phyloP scores from a whole-genome alignment of 495 filamentous ascomycete species.

The Friedmanniomyces simplex region DNA sequence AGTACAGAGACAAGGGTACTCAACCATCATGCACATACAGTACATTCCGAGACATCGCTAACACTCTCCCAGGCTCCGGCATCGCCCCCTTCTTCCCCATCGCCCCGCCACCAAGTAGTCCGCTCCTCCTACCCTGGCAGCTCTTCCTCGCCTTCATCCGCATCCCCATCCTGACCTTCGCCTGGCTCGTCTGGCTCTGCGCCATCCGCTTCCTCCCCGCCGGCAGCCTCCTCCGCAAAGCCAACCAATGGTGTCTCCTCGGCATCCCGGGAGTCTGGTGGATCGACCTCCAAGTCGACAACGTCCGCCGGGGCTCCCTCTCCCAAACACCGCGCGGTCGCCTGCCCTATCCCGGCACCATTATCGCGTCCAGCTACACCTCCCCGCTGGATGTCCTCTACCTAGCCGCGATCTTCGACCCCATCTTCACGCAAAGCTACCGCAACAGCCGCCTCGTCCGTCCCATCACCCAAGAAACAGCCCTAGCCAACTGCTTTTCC shows the following conservation, averaged over 20 bases:
- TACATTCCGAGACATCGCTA: background rate
- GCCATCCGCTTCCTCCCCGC: conserved; percentile 79
- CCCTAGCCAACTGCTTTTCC: conserved; percentile 52
- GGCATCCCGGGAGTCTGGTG: conserved; percentile 89
- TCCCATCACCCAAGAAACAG: conserved; percentile 61
- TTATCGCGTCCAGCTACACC: conserved; percentile 85
- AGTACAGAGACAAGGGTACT: conserved; percentile 85
- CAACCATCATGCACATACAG: background rate
- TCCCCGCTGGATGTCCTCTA: conserved; percentile 90
- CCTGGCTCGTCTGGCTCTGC: conserved; percentile 56
- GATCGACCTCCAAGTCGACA: conserved; percentile 93
- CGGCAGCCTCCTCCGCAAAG: conserved; percentile 68
- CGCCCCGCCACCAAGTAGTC: conserved; percentile 45
- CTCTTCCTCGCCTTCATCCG: conserved; percentile 69
- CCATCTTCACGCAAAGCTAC: conserved; percentile 79
- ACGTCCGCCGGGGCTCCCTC: conserved; percentile 74
- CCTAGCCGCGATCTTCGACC: conserved; percentile 93
- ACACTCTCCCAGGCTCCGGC: conserved; percentile 59
- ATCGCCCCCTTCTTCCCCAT: conserved; percentile 92
- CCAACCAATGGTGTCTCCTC: conserved; percentile 74
- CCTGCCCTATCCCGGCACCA: conserved; percentile 60
- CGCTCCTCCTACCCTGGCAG: conserved; percentile 44
- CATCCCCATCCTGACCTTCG: conserved; percentile 62
- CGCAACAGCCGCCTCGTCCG: conserved; percentile 62
- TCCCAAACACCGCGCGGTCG: conserved; percentile 46